Base-by-base conservation (phyloP, 2,329 filamentous ascomycete species). In the Chalara sp. region DNA sequence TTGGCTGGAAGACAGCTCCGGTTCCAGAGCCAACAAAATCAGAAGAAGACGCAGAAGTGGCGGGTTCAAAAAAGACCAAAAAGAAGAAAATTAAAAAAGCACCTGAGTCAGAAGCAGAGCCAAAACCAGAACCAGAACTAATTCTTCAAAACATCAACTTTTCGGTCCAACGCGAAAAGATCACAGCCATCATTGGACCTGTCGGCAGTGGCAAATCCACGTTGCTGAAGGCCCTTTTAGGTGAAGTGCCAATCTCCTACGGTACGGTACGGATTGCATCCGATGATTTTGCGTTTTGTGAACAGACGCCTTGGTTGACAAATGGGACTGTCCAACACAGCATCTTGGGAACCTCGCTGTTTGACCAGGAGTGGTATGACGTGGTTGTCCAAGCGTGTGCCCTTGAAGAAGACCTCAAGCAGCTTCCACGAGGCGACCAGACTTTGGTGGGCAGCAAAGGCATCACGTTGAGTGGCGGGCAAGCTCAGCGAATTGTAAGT, bases 271-370 rank as follows among this genome's bases (percentile, higher is more conserved):
- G 51, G 8, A 30, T 54, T 21, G 39, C 30, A 6, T 44, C 52
- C 6, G 45, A 37, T 5, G 49, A 49, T 3, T 47, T 71, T 11
- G 70, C 68, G 0, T 76, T 70, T 55, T 74, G 71, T 49, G 67
- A 68, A 43, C 74, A 76, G 47, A 63, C 60, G 0, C 67, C 72
- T 0, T 76, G 72, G 71, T 63, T 74, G 1, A 63, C 64, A 4
- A 75, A 75, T 51, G 62, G 56, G 1, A 68, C 66, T 0, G 57
- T 75, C n/a, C 61, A 62, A 6, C 55, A 70, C 0, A 70, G 69
- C 33, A 70, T 76, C 5, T 51, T 70, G 0, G 72, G 68, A 0
- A 48, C 49, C 10, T 58, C 58, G 0, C 44, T 47, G 10, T 57
- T 56, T 39, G 63, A 70, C 43, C 54, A 56, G 6, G 50, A 49